Percentiles rank a stretch among this genome's conserved stretches.
Evolutionary conservation across 352 stramenopile genomes (phyloP).

Genomic region (Phytophthora europaea): DNA sequence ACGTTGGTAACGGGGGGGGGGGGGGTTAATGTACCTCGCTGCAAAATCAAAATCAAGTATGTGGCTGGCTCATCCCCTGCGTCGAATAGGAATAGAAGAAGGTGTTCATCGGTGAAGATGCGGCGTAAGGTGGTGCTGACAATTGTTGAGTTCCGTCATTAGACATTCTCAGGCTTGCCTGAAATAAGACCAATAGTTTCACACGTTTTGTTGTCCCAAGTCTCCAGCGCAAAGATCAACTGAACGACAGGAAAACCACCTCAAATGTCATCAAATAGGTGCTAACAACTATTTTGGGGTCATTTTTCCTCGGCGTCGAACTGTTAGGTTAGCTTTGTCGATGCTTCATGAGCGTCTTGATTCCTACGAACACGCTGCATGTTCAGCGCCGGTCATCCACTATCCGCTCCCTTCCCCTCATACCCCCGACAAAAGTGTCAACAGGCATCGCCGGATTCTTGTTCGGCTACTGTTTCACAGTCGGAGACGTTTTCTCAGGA

Average conservation of each 20-base stretch:
- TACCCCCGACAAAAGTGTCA: neutral
- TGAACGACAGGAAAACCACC: too few species aligned
- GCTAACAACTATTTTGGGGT: neutral
- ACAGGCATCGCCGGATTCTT: slow-evolving; percentile 2
- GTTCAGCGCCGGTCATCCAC: neutral
- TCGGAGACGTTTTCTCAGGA: slow-evolving; percentile 9
- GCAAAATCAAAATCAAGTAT: too few species aligned
- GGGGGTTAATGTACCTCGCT: too few species aligned
- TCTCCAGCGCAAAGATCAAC: too few species aligned
- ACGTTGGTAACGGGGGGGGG: too few species aligned
- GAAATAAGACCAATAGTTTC: neutral
- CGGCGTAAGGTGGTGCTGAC: slow-evolving; percentile 2
- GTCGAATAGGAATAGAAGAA: slow-evolving; percentile 20
- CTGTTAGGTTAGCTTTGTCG: neutral
- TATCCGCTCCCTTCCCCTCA: slow-evolving; percentile 1
- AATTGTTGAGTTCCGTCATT: neutral
- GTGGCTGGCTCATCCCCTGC: slow-evolving; percentile 30
- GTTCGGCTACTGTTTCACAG: slow-evolving; percentile 16
- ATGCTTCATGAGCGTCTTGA: neutral
- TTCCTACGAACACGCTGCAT: neutral
- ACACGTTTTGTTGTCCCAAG: neutral
- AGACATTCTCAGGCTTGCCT: neutral
- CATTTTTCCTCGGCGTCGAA: neutral
- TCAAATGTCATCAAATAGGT: neutral
- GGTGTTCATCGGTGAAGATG: slow-evolving; percentile 27